Conservation (phyloP, 139 green algal species). For the Edaphochlamys debaryana region DNA sequence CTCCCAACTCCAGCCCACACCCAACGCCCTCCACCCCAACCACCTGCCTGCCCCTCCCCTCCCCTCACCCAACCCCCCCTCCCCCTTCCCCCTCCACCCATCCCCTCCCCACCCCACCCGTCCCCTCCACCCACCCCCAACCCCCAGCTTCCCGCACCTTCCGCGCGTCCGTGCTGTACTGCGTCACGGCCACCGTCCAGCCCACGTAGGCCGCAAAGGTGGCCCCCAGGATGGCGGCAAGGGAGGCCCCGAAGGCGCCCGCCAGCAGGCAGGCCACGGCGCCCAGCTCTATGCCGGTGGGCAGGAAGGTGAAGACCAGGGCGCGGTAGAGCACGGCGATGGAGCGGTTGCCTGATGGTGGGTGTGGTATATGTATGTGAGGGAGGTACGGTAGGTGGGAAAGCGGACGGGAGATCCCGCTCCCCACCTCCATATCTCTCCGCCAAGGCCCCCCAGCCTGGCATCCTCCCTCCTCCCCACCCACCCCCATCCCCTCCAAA, state of each 20-base stretch:
- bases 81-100: background rate
- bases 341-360: slow-evolving; percentile 78
- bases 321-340: slow-evolving; percentile 95
- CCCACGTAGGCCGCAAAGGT: slow-evolving; percentile 91
- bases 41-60: too few relatives aligned
- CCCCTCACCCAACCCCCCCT: background rate
- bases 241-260: slow-evolving; percentile 59
- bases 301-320: slow-evolving; percentile 95
- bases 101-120: background rate
- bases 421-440: too few relatives aligned
- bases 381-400: too few relatives aligned
- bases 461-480: too few relatives aligned
- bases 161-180: slow-evolving; percentile 58
- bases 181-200: slow-evolving; percentile 87
- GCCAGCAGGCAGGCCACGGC: slow-evolving; percentile 86
- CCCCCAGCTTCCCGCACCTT: slow-evolving; percentile 48
- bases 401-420: too few relatives aligned
- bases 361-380: too few relatives aligned
- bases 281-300: slow-evolving; percentile 90
- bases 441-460: too few relatives aligned
- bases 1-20: background rate
- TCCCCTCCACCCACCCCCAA: too few relatives aligned
- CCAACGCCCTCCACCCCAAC: background rate
- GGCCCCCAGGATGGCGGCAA: slow-evolving; percentile 74
- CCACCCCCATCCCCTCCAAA: too few relatives aligned